Conservation (phyloP, 2,329 filamentous ascomycete species). For the Golovinomyces cichoracearum region DNA sequence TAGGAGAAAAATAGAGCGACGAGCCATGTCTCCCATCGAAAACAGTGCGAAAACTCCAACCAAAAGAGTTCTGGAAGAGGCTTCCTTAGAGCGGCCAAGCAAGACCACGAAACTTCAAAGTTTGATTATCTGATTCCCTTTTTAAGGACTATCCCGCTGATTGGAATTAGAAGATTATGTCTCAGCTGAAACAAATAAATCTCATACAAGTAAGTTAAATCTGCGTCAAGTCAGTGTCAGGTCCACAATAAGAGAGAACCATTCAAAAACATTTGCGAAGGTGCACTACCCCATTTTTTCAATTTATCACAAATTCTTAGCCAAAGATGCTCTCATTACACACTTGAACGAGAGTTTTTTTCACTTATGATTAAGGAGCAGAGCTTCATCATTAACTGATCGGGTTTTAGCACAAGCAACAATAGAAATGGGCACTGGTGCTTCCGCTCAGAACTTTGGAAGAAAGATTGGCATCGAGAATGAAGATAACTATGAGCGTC, state of each 20-base stretch:
- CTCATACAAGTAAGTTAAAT: not conserved
- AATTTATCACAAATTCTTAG: not conserved
- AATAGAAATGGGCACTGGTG: not conserved
- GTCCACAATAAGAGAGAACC: too few species aligned
- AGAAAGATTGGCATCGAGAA: not conserved
- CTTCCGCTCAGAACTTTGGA: not conserved
- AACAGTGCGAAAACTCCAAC: not conserved
- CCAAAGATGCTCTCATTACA: not conserved
- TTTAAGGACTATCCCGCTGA: not conserved
- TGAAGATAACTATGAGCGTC: not conserved
- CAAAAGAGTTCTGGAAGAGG: not conserved
- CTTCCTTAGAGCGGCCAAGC: not conserved
- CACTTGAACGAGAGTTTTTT: not conserved
- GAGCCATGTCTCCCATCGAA: not conserved
- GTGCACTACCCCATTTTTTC: not conserved
- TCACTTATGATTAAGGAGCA: not conserved
- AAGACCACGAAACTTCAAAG: not conserved
- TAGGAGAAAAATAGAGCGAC: too few species aligned
- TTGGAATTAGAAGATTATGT: not conserved
- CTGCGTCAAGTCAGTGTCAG: not conserved
- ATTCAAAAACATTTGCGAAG: not conserved
- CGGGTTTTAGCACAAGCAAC: not conserved
- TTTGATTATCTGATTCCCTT: not conserved
- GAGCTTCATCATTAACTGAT: not conserved
- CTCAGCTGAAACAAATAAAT: not conserved